A percentile compares a stretch with the other conserved stretches of the same genome.
Evolutionary conservation across 352 stramenopile genomes (phyloP).

Genomic region (Globisporangium iwayamae): DNA sequence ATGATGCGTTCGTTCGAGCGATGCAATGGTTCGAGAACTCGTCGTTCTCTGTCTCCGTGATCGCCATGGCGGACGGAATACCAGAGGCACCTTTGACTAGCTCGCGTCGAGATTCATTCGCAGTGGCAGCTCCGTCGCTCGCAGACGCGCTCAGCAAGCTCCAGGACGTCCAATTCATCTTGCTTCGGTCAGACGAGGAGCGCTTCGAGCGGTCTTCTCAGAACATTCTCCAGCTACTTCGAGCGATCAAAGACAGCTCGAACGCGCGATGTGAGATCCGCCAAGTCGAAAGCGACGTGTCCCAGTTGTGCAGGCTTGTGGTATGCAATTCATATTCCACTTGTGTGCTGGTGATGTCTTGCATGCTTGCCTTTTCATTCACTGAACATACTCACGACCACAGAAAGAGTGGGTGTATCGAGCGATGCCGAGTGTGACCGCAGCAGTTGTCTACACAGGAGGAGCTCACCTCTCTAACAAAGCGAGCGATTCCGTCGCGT

Average conservation of each 20-base stretch:
- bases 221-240: constrained; percentile 27
- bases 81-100: neutral
- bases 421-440: constrained; percentile 7
- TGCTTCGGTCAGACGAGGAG: constrained; percentile 41
- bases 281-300: constrained; percentile 27
- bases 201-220: constrained; percentile 14
- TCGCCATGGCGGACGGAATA: constrained; percentile 20
- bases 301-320: constrained; percentile 32
- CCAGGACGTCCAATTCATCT: constrained; percentile 27
- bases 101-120: neutral
- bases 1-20: constrained; percentile 5
- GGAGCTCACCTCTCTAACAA: neutral
- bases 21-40: constrained; percentile 13
- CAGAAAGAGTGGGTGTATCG: constrained; percentile 47
- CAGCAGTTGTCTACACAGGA: neutral
- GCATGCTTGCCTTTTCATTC: neutral
- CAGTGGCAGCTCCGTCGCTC: neutral
- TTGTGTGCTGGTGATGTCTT: neutral
- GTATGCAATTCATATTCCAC: constrained; percentile 17
- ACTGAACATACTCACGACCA: neutral
- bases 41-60: constrained; percentile 25
- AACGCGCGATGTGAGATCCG: constrained; percentile 24
- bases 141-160: constrained; percentile 11
- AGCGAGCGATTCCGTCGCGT: neutral
- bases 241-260: constrained; percentile 21